Conservation (phyloP, 2,329 filamentous ascomycete species). For the Madurella fahalii region DNA sequence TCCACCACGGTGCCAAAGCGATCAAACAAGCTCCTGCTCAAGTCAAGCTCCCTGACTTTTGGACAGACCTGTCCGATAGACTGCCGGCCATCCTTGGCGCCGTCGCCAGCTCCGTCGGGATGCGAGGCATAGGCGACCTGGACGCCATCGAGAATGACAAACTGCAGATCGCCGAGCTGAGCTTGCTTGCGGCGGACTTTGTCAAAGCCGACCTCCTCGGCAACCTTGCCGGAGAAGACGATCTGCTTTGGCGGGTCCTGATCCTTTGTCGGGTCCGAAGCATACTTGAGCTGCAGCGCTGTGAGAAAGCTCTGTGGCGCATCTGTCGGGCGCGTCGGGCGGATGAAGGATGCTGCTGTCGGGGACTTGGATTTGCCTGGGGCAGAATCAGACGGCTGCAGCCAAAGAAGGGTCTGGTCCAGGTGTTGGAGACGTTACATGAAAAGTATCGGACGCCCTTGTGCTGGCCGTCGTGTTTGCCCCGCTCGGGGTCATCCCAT, state of each 20-base stretch:
- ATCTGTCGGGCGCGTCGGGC: constrained; percentile 69
- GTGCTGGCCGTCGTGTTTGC: constrained; percentile 87
- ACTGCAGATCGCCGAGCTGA: constrained; percentile 69
- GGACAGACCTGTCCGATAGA: constrained; percentile 53
- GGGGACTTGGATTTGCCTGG: constrained; percentile 57
- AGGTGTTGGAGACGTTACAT: constrained; percentile 50
- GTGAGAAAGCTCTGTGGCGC: constrained; percentile 67
- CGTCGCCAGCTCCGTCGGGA: constrained; percentile 29
- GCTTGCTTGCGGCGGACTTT: constrained; percentile 82
- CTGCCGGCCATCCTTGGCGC: constrained; percentile 32
- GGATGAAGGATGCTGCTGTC: constrained; percentile 81
- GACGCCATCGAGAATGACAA: constrained; percentile 77
- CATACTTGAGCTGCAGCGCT: constrained; percentile 81
- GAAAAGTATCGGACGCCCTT: constrained; percentile 75
- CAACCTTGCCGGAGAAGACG: constrained; percentile 72
- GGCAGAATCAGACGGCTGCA: background rate
- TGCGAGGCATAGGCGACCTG: constrained; percentile 46
- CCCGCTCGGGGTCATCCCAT: constrained; percentile 84
- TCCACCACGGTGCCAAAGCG: constrained; percentile 60
- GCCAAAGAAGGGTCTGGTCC: background rate
- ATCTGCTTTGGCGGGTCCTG: constrained; percentile 48
- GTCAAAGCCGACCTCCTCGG: constrained; percentile 91
- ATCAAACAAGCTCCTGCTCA: constrained; percentile 80
- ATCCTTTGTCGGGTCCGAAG: constrained; percentile 47
- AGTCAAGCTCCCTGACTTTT: constrained; percentile 71